Evolutionary conservation across 495 filamentous ascomycete species (phyloP).

Genomic region (Xylaria palmicola): DNA sequence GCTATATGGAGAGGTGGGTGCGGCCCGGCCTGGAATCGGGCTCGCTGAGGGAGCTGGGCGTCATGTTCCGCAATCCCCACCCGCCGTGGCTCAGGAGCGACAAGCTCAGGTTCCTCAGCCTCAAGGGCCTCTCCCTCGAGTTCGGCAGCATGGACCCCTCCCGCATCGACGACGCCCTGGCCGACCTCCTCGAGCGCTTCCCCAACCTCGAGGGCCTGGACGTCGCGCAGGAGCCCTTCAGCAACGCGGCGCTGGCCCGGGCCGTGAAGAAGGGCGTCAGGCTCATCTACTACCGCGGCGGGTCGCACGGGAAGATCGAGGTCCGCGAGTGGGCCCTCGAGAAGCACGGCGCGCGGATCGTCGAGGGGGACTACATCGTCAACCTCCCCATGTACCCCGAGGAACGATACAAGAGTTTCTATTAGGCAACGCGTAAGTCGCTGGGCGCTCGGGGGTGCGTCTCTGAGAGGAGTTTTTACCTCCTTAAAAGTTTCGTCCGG

Average conservation of each 20-base stretch:
- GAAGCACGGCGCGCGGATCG: slow-evolving; percentile 11
- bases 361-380: slow-evolving; percentile 2
- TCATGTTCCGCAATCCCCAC: slow-evolving; percentile 7
- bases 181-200: slow-evolving; percentile 19
- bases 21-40: slow-evolving; percentile 27
- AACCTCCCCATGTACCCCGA: slow-evolving; percentile 12
- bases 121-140: slow-evolving; percentile 14
- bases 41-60: slow-evolving; percentile 20
- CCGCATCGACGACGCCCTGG: slow-evolving; percentile 8
- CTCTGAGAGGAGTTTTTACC: too few species aligned
- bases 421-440: not conserved
- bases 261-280: slow-evolving; percentile 20
- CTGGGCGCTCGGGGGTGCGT: too few species aligned
- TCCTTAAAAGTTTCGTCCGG: too few species aligned
- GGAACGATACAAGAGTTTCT: not conserved
- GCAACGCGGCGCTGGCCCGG: slow-evolving; percentile 18
- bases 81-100: slow-evolving; percentile 23
- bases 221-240: slow-evolving; percentile 16
- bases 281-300: slow-evolving; percentile 17
- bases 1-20: slow-evolving; percentile 11
- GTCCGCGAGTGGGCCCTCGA: slow-evolving; percentile 19
- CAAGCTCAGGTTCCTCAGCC: slow-evolving; percentile 18
- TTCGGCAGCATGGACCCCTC: not conserved
- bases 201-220: slow-evolving; percentile 26
- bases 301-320: not conserved